Percentiles rank a stretch among this genome's conserved stretches.
Conservation (phyloP, 768 basidiomycete species). For the Leccinellum albellum region DNA sequence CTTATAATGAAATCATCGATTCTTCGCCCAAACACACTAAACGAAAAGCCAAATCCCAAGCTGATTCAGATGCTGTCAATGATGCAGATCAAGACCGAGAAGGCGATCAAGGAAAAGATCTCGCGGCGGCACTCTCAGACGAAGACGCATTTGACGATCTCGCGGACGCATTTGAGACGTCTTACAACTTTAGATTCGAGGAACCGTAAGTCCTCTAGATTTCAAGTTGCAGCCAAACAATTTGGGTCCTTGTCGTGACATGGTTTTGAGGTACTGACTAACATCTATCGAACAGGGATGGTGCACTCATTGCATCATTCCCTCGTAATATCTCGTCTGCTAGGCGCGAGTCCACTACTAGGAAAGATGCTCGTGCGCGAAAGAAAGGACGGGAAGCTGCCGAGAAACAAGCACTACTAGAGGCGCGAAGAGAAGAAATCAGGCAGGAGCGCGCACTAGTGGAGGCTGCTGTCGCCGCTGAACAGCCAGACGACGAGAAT, state of each 20-base stretch:
- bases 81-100: conserved; percentile 5
- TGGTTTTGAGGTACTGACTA: background rate
- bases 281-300: conserved; percentile 44
- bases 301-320: conserved; percentile 62
- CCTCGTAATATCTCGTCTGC: conserved; percentile 71
- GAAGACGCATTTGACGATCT: conserved; percentile 87
- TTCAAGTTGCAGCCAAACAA: background rate
- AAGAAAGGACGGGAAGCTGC: conserved; percentile 69
- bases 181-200: conserved; percentile 97
- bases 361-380: conserved; percentile 83
- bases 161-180: conserved; percentile 89
- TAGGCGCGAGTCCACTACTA: conserved; percentile 68
- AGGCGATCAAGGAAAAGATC: conserved; percentile 25
- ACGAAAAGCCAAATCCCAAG: conserved; percentile 13
- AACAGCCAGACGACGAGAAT: conserved; percentile 56
- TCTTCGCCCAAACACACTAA: conserved; percentile 31
- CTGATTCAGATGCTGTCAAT: conserved; percentile 15
- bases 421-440: conserved; percentile 73
- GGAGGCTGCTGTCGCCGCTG: conserved; percentile 71
- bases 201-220: conserved; percentile 67
- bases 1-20: conserved; percentile 74
- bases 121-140: conserved; percentile 40
- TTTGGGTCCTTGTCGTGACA: background rate
- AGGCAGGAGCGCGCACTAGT: conserved; percentile 59
- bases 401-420: conserved; percentile 65